Percentiles rank a stretch among this genome's conserved stretches.
Evolutionary conservation across 306 rosid species (phyloP).

Genomic region (Glycine tomentella): DNA sequence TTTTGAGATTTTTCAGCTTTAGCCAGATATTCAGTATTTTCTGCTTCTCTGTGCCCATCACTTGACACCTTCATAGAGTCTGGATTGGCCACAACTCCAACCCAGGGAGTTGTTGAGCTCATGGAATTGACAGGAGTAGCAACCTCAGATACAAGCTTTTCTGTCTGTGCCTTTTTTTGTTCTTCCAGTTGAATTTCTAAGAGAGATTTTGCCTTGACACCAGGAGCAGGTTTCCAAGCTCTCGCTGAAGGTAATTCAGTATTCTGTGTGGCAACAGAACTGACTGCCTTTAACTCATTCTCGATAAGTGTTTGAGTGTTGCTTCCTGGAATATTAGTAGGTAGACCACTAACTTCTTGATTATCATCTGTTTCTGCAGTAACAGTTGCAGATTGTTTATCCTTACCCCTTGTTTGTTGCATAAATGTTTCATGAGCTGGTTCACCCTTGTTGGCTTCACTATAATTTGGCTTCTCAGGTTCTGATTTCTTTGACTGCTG

Average conservation of each 20-base stretch:
- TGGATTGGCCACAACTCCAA: conserved; percentile 71
- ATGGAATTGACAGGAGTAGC: conserved; percentile 57
- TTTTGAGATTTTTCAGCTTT: conserved; percentile 56
- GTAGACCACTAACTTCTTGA: conserved; percentile 50
- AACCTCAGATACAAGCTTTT: conserved; percentile 63
- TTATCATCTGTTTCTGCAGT: conserved; percentile 41
- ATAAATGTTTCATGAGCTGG: conserved; percentile 47
- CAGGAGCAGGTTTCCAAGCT: conserved; percentile 91
- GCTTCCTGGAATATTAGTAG: conserved; percentile 48
- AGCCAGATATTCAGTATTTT: conserved; percentile 50
- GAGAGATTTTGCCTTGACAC: conserved; percentile 82
- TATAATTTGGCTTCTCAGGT: conserved; percentile 51
- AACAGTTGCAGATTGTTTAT: conserved; percentile 44
- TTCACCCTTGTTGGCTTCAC: conserved; percentile 54
- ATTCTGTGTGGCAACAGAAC: conserved; percentile 54
- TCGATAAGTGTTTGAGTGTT: conserved; percentile 47
- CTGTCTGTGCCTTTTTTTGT: conserved; percentile 70
- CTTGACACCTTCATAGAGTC: conserved; percentile 59
- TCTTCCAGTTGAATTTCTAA: conserved; percentile 96
- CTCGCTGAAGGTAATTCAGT: conserved; percentile 61
- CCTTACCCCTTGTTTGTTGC: conserved; percentile 44
- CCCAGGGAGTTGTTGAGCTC: conserved; percentile 71
- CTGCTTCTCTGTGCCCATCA: conserved; percentile 61
- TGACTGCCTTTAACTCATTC: conserved; percentile 47
- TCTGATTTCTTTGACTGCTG: conserved; percentile 64